Evolutionary conservation across 2,329 filamentous ascomycete species (phyloP).

Genomic region (Nothophaeocryptopus gaeumannii): DNA sequence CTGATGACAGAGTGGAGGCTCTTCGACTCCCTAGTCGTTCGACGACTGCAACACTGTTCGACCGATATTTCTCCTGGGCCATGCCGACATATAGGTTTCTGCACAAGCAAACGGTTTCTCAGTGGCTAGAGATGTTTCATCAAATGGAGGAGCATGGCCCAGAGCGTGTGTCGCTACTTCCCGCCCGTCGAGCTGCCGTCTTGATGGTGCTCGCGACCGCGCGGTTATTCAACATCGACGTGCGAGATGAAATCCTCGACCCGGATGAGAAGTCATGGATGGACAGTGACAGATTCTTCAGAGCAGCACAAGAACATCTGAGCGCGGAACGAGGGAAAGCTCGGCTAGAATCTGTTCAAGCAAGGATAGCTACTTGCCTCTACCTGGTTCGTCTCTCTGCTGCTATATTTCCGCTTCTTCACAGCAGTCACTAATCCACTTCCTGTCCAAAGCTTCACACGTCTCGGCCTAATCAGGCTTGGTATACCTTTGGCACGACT

Average conservation of each 20-base stretch:
- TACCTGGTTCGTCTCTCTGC: slow-evolving; percentile 31
- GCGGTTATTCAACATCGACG: slow-evolving; percentile 29
- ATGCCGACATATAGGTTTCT: slow-evolving; percentile 46
- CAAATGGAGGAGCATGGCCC: slow-evolving; percentile 36
- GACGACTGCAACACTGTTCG: slow-evolving; percentile 33
- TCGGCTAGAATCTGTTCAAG: slow-evolving; percentile 39
- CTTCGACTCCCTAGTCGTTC: slow-evolving; percentile 41
- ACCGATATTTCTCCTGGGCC: slow-evolving; percentile 45
- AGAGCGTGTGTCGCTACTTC: slow-evolving; percentile 39
- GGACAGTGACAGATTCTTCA: slow-evolving; percentile 31
- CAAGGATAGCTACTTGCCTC: slow-evolving; percentile 40
- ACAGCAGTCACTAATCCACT: too few species aligned
- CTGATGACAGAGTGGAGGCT: slow-evolving; percentile 34
- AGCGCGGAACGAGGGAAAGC: slow-evolving; percentile 26
- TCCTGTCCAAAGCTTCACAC: slow-evolving; percentile 20
- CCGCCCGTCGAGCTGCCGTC: slow-evolving; percentile 46
- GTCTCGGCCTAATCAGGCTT: slow-evolving; percentile 38
- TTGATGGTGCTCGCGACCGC: slow-evolving; percentile 56
- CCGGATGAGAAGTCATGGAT: slow-evolving; percentile 21
- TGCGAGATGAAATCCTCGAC: slow-evolving; percentile 7
- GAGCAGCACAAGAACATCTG: slow-evolving; percentile 26
- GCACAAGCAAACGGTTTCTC: slow-evolving; percentile 43
- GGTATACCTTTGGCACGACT: slow-evolving; percentile 39
- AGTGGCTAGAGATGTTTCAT: slow-evolving; percentile 49
- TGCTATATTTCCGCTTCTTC: too few species aligned